Evolutionary conservation across 495 filamentous ascomycete species (phyloP).

Genomic region (Penicillium angulare): DNA sequence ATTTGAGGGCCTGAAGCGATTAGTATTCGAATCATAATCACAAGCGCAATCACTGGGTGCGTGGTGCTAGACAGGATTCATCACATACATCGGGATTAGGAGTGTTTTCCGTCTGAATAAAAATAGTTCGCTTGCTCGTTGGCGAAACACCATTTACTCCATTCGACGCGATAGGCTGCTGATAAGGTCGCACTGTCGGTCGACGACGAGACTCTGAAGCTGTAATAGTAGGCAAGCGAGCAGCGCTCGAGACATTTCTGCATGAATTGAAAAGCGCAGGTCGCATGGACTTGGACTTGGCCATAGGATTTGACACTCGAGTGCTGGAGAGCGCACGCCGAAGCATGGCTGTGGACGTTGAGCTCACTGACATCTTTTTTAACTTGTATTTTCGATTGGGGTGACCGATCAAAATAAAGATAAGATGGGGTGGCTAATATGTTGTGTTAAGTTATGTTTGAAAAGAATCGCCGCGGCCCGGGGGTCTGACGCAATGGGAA

Average conservation of each 20-base stretch:
- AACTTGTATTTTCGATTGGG: background rate
- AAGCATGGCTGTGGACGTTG: slow-evolving; percentile 36
- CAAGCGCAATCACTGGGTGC: too few relatives aligned
- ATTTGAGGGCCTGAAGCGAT: slow-evolving; percentile 88
- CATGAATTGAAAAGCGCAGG: slow-evolving; percentile 30
- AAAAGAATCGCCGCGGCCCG: slow-evolving; percentile 14
- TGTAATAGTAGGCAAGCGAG: slow-evolving; percentile 47
- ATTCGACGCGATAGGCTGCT: slow-evolving; percentile 35
- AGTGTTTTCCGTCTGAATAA: slow-evolving; percentile 94
- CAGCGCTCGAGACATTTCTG: slow-evolving; percentile 37
- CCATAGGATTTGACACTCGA: slow-evolving; percentile 30
- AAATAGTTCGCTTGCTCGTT: slow-evolving; percentile 70
- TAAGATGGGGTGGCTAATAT: too few relatives aligned
- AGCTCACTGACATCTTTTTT: slow-evolving; percentile 37
- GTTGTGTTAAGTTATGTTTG: slow-evolving; percentile 1
- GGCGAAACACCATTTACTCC: slow-evolving; percentile 36
- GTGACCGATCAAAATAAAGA: background rate
- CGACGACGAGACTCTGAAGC: slow-evolving; percentile 47
- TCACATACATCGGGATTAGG: slow-evolving; percentile 78
- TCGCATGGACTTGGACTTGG: slow-evolving; percentile 25
- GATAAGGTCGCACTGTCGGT: slow-evolving; percentile 47
- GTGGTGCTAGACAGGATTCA: background rate
- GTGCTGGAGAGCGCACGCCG: slow-evolving; percentile 28
- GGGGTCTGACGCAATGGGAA: slow-evolving; percentile 41
- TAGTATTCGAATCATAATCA: too few relatives aligned